Conservation (phyloP, 768 basidiomycete species). For the Mrakia frigida region DNA sequence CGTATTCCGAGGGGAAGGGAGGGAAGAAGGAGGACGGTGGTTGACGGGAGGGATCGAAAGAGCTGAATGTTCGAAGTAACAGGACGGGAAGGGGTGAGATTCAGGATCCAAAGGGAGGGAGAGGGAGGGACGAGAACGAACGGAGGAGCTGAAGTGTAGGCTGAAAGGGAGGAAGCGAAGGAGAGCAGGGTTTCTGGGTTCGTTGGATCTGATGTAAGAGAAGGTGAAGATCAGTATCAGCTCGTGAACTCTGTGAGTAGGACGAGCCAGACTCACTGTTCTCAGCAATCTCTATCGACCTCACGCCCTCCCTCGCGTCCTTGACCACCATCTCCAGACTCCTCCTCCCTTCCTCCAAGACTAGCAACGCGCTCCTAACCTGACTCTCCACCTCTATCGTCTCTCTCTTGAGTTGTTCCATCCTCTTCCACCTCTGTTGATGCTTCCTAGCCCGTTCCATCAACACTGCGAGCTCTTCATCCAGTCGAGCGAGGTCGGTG, state of each 20-base stretch:
- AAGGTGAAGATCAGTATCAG: neutral
- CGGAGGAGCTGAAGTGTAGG: slow-evolving; percentile 32
- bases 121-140: neutral
- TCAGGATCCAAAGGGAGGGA: neutral
- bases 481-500: slow-evolving; percentile 17
- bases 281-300: neutral
- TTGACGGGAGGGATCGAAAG: slow-evolving; percentile 14
- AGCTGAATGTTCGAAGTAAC: neutral
- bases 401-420: slow-evolving; percentile 25
- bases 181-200: slow-evolving; percentile 20
- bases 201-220: neutral
- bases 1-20: slow-evolving; percentile 31
- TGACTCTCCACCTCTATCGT: slow-evolving; percentile 12
- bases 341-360: slow-evolving; percentile 14
- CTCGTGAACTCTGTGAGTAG: neutral
- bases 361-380: neutral
- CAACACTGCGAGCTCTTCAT: slow-evolving; percentile 16
- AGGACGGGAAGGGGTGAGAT: neutral
- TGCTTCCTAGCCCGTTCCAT: slow-evolving; percentile 23
- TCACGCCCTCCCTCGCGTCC: neutral
- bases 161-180: slow-evolving; percentile 23
- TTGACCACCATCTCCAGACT: slow-evolving; percentile 12
- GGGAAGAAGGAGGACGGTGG: slow-evolving; percentile 22
- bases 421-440: slow-evolving; percentile 14
- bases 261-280: neutral